phyloP scores from a whole-genome alignment of 2,329 filamentous ascomycete genomes.

The Calonectria fujianensis region DNA sequence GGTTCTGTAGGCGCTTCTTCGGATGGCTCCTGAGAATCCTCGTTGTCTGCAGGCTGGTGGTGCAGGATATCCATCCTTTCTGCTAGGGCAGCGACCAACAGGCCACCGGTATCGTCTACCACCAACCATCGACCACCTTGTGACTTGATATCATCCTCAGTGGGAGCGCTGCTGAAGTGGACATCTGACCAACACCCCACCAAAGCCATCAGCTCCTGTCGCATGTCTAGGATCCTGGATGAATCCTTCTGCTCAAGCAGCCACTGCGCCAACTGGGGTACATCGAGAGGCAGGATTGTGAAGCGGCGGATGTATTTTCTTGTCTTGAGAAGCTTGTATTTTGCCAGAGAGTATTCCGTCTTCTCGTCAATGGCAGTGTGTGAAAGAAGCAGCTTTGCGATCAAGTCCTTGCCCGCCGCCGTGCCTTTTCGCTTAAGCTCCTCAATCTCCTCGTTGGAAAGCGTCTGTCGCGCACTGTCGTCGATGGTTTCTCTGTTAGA shows the following conservation, averaged over 20 bases:
- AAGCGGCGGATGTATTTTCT: constrained; percentile 95
- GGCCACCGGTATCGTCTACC: constrained; percentile 89
- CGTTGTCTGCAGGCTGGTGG: constrained; percentile 57
- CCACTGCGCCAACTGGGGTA: constrained; percentile 84
- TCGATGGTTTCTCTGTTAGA: constrained; percentile 77
- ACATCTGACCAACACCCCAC: constrained; percentile 94
- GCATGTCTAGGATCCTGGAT: constrained; percentile 87
- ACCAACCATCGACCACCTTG: constrained; percentile 81
- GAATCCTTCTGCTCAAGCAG: constrained; percentile 88
- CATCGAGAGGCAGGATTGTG: constrained; percentile 88
- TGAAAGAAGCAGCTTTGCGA: constrained; percentile 92
- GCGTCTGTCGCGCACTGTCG: constrained; percentile 81
- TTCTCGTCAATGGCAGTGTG: constrained; percentile 95
- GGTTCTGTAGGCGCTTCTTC: constrained; percentile 23
- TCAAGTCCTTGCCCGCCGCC: constrained; percentile 89
- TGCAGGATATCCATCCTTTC: constrained; percentile 92
- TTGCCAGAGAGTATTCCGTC: constrained; percentile 93
- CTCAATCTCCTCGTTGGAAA: constrained; percentile 85
- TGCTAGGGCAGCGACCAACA: constrained; percentile 88
- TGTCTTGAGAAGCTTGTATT: constrained; percentile 95
- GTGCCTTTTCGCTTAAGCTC: constrained; percentile 83
- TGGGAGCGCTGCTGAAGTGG: constrained; percentile 72
- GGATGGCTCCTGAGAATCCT: constrained; percentile 30
- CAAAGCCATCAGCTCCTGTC: constrained; percentile 88
- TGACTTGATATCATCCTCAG: constrained; percentile 51